A percentile compares a stretch with the other conserved stretches of the same genome.
Conservation (phyloP, 768 basidiomycete genomes). For the Chlorophyllum brunneum region DNA sequence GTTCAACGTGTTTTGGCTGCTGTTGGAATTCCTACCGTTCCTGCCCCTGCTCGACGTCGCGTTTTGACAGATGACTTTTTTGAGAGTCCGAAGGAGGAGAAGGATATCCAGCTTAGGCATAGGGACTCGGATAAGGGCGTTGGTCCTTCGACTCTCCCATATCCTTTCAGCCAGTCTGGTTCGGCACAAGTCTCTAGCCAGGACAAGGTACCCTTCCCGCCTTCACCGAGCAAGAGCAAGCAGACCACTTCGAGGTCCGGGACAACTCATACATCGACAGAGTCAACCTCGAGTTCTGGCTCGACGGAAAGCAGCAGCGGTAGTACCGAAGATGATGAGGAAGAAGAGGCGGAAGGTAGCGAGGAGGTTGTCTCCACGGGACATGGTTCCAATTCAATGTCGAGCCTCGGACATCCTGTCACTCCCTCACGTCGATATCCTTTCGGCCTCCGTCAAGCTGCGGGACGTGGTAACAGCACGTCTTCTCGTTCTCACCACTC, state of each 20-base stretch:
- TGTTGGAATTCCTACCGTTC: constrained; percentile 46
- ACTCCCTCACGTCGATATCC: constrained; percentile 53
- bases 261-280: neutral
- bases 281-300: constrained; percentile 8
- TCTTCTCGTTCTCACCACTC: constrained; percentile 12
- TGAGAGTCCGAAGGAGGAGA: constrained; percentile 39
- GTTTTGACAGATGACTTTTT: constrained; percentile 67
- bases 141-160: constrained; percentile 45
- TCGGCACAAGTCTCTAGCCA: constrained; percentile 49
- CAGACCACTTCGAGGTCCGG: constrained; percentile 17
- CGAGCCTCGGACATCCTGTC: constrained; percentile 77
- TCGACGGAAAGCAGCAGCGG: constrained; percentile 18
- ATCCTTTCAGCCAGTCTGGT: constrained; percentile 65
- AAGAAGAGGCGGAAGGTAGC: constrained; percentile 32
- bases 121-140: constrained; percentile 11
- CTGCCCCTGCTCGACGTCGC: constrained; percentile 52
- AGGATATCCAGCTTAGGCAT: constrained; percentile 7
- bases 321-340: constrained; percentile 17
- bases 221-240: constrained; percentile 36
- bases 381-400: constrained; percentile 78
- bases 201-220: constrained; percentile 74
- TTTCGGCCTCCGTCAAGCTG: constrained; percentile 58
- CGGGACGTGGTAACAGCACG: constrained; percentile 16
- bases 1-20: constrained; percentile 55
- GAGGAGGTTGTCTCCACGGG: constrained; percentile 51